phyloP scores from a whole-genome alignment of 306 rosid species.

The Dryas drummondii region DNA sequence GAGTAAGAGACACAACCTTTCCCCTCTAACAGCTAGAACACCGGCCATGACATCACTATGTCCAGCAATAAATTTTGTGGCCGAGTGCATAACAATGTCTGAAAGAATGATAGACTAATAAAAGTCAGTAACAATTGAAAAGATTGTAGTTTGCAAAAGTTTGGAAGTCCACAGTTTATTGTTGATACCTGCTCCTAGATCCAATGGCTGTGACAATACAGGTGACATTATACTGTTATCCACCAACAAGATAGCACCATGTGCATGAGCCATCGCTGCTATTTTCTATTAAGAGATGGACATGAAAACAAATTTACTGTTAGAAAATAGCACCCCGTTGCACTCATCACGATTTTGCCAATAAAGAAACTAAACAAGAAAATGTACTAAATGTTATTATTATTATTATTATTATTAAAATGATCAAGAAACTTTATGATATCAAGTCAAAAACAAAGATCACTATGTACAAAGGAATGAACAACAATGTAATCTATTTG shows the following conservation, averaged over 20 bases:
- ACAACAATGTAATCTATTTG: background rate
- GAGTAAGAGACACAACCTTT: slow-evolving; percentile 52
- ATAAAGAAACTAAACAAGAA: background rate
- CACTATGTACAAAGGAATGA: background rate
- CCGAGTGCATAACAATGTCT: slow-evolving; percentile 94
- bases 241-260: slow-evolving; percentile 74
- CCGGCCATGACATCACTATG: slow-evolving; percentile 95
- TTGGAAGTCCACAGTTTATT: slow-evolving; percentile 18
- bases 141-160: slow-evolving; percentile 3
- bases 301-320: slow-evolving; percentile 3
- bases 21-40: slow-evolving; percentile 82
- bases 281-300: slow-evolving; percentile 60
- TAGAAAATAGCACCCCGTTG: slow-evolving; percentile 1
- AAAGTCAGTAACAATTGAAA: slow-evolving; percentile 8
- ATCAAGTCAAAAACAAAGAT: background rate
- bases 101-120: slow-evolving; percentile 27
- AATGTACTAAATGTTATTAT: background rate
- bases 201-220: slow-evolving; percentile 78
- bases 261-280: slow-evolving; percentile 71
- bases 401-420: background rate
- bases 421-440: background rate
- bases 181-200: slow-evolving; percentile 88
- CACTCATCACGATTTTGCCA: background rate
- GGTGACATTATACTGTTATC: slow-evolving; percentile 98
- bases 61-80: slow-evolving; percentile 91